Evolutionary conservation across 2,329 filamentous ascomycete species (phyloP), one percentile per base, ranked within the genome.

Genomic region (Penicillium paneum): DNA sequence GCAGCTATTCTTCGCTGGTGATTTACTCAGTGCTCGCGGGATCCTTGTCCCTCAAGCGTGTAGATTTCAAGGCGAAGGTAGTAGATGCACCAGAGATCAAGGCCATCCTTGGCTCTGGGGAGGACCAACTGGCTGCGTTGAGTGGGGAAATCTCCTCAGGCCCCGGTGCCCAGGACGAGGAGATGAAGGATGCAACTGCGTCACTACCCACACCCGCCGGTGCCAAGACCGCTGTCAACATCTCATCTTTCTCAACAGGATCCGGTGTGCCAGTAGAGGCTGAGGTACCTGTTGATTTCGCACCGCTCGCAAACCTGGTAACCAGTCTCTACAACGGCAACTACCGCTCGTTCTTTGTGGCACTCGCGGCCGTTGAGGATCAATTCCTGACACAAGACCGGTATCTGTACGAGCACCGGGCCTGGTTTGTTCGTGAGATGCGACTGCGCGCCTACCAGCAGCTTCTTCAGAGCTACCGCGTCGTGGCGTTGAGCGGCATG

Each of bases 361-460:
- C 92, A 5, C 82, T 99, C 28, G 92, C 90, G 21, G 83, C 86
- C 11, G 94, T 97, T 1, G 94, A 99, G 79, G 91, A 95, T 75
- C 87, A 88, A 67, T 99, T 99, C 81, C 81, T 99, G 62, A 91
- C 86, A 64, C 90, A 94, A 72, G 94, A 99, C 71, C 89, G 94
- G 55, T 96, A 97, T 76, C 83, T 99, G 54, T 88, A 91, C 70
- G 94, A 99, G 81, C 94, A 99, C 79, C 90, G 90, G 74, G 87
- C 86, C 69, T 99, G 94, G 93, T 97, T 94, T 73, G 93, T 99
- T 65, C 89, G 94, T 48, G 94, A 99, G 81, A 99, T 99, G 94
- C 87, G 94, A 54, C 84, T 97, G 62, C 87, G 93, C 55, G 93
- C 91, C 34, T 99, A 99, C 78, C 91, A 96, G 75, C 94, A 99